Conservation (phyloP, 306 rosid species). For the Rosa chinensis region DNA sequence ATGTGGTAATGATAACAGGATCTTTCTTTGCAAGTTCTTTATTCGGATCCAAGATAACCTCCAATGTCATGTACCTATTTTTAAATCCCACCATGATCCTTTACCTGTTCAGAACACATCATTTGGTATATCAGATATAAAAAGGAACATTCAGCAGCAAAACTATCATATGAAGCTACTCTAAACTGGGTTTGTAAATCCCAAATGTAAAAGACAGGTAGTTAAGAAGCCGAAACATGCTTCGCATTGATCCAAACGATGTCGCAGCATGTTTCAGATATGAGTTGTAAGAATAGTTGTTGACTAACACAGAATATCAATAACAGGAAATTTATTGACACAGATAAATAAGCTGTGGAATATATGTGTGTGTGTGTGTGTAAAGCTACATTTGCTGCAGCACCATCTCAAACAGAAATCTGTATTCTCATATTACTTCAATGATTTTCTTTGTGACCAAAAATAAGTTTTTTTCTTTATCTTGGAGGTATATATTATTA, state of each 20-base stretch:
- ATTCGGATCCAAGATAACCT: constrained; percentile 75
- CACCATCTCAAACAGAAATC: too few relatives aligned
- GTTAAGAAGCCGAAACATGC: not conserved
- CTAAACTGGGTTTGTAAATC: not conserved
- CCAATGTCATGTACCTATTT: constrained; percentile 75
- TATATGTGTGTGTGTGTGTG: too few relatives aligned
- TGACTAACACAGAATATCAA: not conserved
- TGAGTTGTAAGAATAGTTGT: not conserved
- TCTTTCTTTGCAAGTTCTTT: constrained; percentile 44
- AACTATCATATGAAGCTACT: not conserved
- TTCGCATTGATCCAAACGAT: not conserved
- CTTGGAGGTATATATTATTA: too few relatives aligned
- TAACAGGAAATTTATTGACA: not conserved
- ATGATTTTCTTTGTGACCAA: too few relatives aligned
- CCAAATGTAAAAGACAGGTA: not conserved
- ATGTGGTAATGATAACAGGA: constrained; percentile 62
- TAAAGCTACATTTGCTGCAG: too few relatives aligned
- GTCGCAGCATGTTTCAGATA: not conserved
- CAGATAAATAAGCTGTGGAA: too few relatives aligned
- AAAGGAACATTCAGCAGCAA: not conserved
- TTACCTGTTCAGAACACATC: constrained; percentile 7
- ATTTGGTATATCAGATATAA: not conserved
- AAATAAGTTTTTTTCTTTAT: too few relatives aligned
- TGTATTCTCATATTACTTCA: too few relatives aligned
- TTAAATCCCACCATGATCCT: constrained; percentile 76